Conservation (phyloP, 2,329 filamentous ascomycete genomes). For the Trichophyton simii region DNA sequence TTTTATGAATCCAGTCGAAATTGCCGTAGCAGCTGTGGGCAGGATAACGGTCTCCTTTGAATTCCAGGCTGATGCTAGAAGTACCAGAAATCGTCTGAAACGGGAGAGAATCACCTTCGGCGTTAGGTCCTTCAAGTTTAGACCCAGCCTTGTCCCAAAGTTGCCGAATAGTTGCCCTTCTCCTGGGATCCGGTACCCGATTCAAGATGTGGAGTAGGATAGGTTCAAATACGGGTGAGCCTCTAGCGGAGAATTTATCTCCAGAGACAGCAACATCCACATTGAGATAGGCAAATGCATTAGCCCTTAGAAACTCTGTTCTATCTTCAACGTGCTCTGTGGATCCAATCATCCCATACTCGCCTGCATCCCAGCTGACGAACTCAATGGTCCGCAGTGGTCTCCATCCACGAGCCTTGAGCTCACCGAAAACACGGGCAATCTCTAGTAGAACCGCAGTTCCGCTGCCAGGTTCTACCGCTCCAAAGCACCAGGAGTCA, state of each 20-base stretch:
- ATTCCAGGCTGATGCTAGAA: constrained; percentile 74
- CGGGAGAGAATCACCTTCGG: constrained; percentile 69
- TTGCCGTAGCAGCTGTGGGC: constrained; percentile 81
- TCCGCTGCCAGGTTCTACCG: constrained; percentile 72
- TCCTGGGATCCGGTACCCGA: constrained; percentile 58
- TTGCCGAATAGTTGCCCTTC: constrained; percentile 58
- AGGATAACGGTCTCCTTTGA: constrained; percentile 55
- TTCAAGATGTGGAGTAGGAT: constrained; percentile 61
- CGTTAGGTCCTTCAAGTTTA: constrained; percentile 56
- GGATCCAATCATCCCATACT: constrained; percentile 87
- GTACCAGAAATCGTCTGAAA: constrained; percentile 88
- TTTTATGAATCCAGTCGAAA: constrained; percentile 68
- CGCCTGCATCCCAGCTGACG: constrained; percentile 87
- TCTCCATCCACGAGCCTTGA: constrained; percentile 68
- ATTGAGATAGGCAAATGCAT: constrained; percentile 82
- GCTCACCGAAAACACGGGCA: constrained; percentile 67
- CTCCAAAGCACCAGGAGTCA: constrained; percentile 83
- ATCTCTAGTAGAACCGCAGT: constrained; percentile 88
- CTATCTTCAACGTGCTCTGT: constrained; percentile 91
- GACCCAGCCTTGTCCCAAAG: constrained; percentile 57
- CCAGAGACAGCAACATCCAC: constrained; percentile 74
- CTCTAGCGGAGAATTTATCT: constrained; percentile 59
- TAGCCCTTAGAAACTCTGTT: constrained; percentile 55
- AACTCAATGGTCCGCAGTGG: constrained; percentile 93
- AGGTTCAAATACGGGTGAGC: constrained; percentile 66